phyloP scores from a whole-genome alignment of 805 yeast genomes.

The Candida vaughaniae region DNA sequence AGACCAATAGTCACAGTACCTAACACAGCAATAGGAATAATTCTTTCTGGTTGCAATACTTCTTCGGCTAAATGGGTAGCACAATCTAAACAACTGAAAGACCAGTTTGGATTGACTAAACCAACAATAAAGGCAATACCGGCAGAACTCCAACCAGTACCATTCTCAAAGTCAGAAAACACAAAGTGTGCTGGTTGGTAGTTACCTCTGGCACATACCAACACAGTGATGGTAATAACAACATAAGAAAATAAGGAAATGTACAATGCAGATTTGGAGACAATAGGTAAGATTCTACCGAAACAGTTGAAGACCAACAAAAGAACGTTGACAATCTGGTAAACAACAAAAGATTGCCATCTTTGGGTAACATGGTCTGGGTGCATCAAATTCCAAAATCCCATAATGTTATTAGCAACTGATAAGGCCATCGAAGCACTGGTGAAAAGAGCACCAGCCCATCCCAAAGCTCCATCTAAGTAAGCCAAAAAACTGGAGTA shows the following conservation, averaged over 20 bases:
- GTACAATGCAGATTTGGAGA: conserved; percentile 51
- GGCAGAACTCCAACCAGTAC: conserved; percentile 58
- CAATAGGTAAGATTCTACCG: conserved; percentile 50
- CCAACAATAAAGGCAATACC: conserved; percentile 70
- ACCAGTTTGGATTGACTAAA: conserved; percentile 69
- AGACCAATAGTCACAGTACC: conserved; percentile 67
- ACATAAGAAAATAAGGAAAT: conserved; percentile 52
- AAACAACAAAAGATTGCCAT: conserved; percentile 58
- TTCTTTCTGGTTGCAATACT: conserved; percentile 52
- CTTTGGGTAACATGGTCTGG: conserved; percentile 31
- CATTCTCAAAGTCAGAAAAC: conserved; percentile 51
- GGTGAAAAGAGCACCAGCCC: conserved; percentile 45
- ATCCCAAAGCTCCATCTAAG: conserved; percentile 39
- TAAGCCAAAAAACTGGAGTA: conserved; percentile 38
- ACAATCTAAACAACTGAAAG: conserved; percentile 65
- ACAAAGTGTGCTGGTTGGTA: conserved; percentile 54
- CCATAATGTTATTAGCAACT: conserved; percentile 36
- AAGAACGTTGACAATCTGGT: conserved; percentile 43
- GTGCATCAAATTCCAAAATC: conserved; percentile 34
- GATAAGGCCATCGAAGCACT: conserved; percentile 39
- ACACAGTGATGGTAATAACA: conserved; percentile 51
- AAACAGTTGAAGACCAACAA: conserved; percentile 49
- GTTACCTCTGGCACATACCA: conserved; percentile 52
- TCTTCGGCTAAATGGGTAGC: conserved; percentile 77
- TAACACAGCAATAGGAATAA: conserved; percentile 61